Conservation (phyloP, 768 basidiomycete genomes). For the Boletus sensibilis region DNA sequence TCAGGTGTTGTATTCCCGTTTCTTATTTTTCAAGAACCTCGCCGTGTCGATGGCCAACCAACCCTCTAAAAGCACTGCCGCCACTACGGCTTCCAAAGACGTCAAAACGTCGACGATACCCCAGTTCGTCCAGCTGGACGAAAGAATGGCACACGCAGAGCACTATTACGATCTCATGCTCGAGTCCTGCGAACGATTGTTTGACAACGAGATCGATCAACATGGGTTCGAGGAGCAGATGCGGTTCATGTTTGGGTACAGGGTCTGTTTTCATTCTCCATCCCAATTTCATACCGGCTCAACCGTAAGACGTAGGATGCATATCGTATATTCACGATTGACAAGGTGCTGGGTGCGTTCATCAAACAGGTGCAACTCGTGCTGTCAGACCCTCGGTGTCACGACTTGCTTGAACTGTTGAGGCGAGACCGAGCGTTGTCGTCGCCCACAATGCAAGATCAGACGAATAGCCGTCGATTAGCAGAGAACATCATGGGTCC, state of each 20-base stretch:
- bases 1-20: slow-evolving; percentile 79
- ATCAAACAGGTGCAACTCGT: slow-evolving; percentile 89
- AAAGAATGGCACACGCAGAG: slow-evolving; percentile 46
- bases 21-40: slow-evolving; percentile 76
- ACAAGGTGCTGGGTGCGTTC: slow-evolving; percentile 84
- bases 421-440: slow-evolving; percentile 63
- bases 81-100: slow-evolving; percentile 24
- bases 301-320: slow-evolving; percentile 48
- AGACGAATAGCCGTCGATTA: slow-evolving; percentile 61
- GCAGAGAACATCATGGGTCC: slow-evolving; percentile 71
- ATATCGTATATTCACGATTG: slow-evolving; percentile 90
- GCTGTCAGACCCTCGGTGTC: slow-evolving; percentile 65
- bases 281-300: not conserved
- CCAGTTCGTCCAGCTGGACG: slow-evolving; percentile 31
- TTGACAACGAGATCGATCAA: slow-evolving; percentile 91
- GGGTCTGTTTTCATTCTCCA: slow-evolving; percentile 41
- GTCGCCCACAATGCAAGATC: slow-evolving; percentile 66
- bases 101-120: slow-evolving; percentile 30
- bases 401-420: slow-evolving; percentile 68
- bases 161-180: slow-evolving; percentile 84
- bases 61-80: slow-evolving; percentile 3
- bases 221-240: slow-evolving; percentile 87
- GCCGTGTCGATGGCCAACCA: slow-evolving; percentile 45
- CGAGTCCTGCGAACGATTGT: slow-evolving; percentile 84
- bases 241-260: slow-evolving; percentile 81